Base-by-base conservation (phyloP, 2,329 filamentous ascomycete genomes). In the Nemania sp. region DNA sequence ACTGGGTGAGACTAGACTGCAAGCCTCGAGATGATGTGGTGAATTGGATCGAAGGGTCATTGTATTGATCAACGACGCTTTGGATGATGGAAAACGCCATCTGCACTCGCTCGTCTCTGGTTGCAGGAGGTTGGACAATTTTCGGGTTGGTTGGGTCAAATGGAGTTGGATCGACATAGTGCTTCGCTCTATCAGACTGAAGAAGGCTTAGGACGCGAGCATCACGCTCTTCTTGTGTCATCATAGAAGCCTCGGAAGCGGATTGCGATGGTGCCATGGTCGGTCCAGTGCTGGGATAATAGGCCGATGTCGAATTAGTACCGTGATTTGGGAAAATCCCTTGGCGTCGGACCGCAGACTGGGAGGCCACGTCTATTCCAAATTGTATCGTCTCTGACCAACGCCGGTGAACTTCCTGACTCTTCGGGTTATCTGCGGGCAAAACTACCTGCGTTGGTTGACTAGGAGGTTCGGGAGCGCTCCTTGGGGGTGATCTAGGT, bases 21-120 rank as follows among this genome's bases (percentile, higher is more conserved):
- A 86, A 77, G 78, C 83, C 84, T 17, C 79, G 77, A 1, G 85
- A 83, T 3, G 84, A 81, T 45, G 81, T 77, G 1, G 69, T 79
- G 2, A 83, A 73, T 13, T 83, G 83, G 61, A 77, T 83, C 6
- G 81, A 76, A 61, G 80, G 79, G 54, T 75, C 76, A 46, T 76
- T 76, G 9, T 85, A 70, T 40, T 74, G 70, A 34, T 75, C 76
- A 2, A 76, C 77, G 1, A 80, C 68, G 0, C 70, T 71, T 64
- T 83, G 80, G 12, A 86, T 62, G 2, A 72, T 72, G 18, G 77
- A 75, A 7, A 75, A 77, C 1, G 79, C 79, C 15, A 72, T 70
- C 54, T 82, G 79, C 7, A 80, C 71, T 1, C 73, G 73, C 3
- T 76, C 65, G 53, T 85, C 80, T 1, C 69, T 62, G 49, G 83